phyloP scores from a whole-genome alignment of 768 basidiomycete species.

The Gloeophyllum trabeum region DNA sequence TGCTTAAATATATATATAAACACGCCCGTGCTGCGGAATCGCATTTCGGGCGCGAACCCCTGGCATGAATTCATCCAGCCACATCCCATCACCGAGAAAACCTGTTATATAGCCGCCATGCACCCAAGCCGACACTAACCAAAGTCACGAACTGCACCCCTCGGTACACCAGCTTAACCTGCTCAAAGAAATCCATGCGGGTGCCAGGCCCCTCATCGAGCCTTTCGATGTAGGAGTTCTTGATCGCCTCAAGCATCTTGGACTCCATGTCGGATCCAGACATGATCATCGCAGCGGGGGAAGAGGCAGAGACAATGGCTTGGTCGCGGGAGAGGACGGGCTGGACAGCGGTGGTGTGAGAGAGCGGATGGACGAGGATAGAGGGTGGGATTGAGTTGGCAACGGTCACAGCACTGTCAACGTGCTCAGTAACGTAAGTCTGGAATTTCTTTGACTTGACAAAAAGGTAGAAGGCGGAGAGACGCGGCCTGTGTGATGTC shows the following conservation, averaged over 20 bases:
- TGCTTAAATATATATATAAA: too few species aligned
- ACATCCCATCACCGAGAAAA: neutral
- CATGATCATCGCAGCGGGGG: too few species aligned
- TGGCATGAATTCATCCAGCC: neutral
- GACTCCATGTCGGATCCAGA: neutral
- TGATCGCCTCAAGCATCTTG: neutral
- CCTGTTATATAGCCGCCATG: neutral
- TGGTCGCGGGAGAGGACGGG: neutral
- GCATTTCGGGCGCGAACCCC: neutral
- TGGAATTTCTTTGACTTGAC: conserved; percentile 1
- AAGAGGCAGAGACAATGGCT: too few species aligned
- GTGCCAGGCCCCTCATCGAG: neutral
- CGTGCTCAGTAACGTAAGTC: neutral
- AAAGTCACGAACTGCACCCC: neutral
- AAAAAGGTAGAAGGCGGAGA: conserved; percentile 3
- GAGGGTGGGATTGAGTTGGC: conserved; percentile 1
- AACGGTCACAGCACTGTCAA: conserved; percentile 1
- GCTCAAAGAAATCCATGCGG: neutral
- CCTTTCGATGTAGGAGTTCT: neutral
- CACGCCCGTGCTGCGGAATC: too few species aligned
- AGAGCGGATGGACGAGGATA: neutral
- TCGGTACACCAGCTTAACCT: neutral
- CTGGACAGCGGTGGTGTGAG: neutral
- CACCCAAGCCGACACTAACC: neutral
- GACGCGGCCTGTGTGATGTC: neutral